phyloP scores from a whole-genome alignment of 2,329 filamentous ascomycete species.

The Stagonosporopsis vannaccii region DNA sequence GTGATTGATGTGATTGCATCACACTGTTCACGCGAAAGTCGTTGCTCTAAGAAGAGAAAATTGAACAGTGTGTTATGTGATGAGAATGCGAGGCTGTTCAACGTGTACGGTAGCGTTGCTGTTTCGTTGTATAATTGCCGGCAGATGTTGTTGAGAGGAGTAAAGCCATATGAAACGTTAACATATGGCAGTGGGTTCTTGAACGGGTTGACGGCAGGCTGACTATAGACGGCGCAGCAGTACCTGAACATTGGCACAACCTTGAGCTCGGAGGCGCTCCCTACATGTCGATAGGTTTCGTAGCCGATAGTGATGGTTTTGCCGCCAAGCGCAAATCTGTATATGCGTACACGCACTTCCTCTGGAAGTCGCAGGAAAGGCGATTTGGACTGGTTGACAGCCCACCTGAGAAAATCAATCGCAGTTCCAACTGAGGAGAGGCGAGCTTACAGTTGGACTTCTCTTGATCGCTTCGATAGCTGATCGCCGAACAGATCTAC shows the following conservation, averaged over 20 bases:
- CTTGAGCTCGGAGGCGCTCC: background rate
- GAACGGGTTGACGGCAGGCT: slow-evolving; percentile 21
- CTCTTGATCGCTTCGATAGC: slow-evolving; percentile 20
- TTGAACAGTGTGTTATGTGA: slow-evolving; percentile 37
- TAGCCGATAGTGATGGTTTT: slow-evolving; percentile 37
- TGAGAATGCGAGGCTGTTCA: slow-evolving; percentile 34
- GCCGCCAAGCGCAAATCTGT: slow-evolving; percentile 30
- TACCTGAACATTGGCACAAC: slow-evolving; percentile 33
- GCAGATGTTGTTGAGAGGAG: slow-evolving; percentile 35
- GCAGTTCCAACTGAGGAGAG: background rate
- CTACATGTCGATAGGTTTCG: slow-evolving; percentile 26
- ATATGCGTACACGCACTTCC: slow-evolving; percentile 33
- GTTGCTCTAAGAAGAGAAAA: slow-evolving; percentile 34
- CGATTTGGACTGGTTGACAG: slow-evolving; percentile 32
- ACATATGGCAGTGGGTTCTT: slow-evolving; percentile 7
- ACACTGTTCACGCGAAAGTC: slow-evolving; percentile 29
- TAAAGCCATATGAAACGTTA: slow-evolving; percentile 19
- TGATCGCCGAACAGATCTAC: slow-evolving; percentile 17
- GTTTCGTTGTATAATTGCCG: slow-evolving; percentile 43
- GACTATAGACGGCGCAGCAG: slow-evolving; percentile 24
- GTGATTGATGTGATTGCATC: slow-evolving; percentile 30
- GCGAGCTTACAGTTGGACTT: slow-evolving; percentile 25
- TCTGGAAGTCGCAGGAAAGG: slow-evolving; percentile 35
- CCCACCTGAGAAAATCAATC: slow-evolving; percentile 27
- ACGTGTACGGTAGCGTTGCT: slow-evolving; percentile 32